A percentile compares a stretch with the other conserved stretches of the same genome.
Conservation (phyloP, 768 basidiomycete species). For the Lenzites betulinus region DNA sequence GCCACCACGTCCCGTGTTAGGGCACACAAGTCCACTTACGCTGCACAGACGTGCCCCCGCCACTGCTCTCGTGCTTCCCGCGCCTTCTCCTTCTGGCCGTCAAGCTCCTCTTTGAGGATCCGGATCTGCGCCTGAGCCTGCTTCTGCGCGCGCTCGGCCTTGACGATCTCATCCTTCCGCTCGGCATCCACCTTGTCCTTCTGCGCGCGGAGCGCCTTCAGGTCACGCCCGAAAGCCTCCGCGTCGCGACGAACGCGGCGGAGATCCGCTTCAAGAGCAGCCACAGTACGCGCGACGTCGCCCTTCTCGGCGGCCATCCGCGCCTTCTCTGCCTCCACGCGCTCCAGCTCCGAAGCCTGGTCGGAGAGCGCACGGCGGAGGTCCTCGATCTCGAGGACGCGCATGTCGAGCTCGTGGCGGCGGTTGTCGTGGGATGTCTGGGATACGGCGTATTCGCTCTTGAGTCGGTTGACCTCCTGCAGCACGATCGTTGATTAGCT, state of each 20-base stretch:
- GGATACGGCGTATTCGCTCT: constrained; percentile 58
- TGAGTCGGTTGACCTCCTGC: constrained; percentile 64
- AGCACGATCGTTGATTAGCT: neutral
- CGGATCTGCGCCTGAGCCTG: constrained; percentile 68
- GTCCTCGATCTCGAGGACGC: constrained; percentile 72
- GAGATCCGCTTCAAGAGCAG: constrained; percentile 70
- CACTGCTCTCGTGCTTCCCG: constrained; percentile 48
- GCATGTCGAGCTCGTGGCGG: constrained; percentile 72
- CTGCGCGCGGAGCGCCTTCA: constrained; percentile 65
- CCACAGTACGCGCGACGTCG: constrained; percentile 67
- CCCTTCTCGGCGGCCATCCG: constrained; percentile 62
- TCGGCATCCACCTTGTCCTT: constrained; percentile 55
- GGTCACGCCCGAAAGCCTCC: constrained; percentile 74
- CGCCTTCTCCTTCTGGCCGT: constrained; percentile 53
- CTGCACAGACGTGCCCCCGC: constrained; percentile 58
- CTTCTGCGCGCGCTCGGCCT: constrained; percentile 63
- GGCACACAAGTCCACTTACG: constrained; percentile 42
- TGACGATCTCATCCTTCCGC: constrained; percentile 50
- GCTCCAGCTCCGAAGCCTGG: constrained; percentile 63
- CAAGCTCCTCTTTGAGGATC: constrained; percentile 66
- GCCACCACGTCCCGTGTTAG: neutral
- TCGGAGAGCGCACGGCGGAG: constrained; percentile 66
- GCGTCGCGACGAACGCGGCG: constrained; percentile 75
- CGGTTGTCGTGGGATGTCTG: constrained; percentile 71
- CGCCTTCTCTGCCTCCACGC: constrained; percentile 63